Evolutionary conservation across 2,329 filamentous ascomycete genomes (phyloP), one percentile per base, ranked within the genome.

Genomic region (Paraconiothyrium brasiliense): DNA sequence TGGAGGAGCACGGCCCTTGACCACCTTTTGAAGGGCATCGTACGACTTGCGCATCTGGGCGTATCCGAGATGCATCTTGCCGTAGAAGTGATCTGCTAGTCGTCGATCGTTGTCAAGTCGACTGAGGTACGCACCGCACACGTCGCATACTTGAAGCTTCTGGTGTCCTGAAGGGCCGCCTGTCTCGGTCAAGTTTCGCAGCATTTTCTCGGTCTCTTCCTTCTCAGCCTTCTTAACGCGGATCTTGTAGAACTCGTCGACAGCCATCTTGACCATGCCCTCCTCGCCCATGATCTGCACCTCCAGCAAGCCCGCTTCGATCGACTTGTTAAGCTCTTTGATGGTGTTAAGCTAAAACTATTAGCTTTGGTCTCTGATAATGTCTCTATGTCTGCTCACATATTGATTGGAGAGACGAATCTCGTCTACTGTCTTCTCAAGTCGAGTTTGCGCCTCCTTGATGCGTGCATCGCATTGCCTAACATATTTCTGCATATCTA

Each of bases 41-140:
- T 88, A 93, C 3, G 93, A 95, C 84, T 95, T 97, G 71, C 95
- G 89, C 95, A 99, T 99, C 81, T 97, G 92, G 16, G 95, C 95
- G 77, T 98, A 99, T 0, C 95, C 95, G 60, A 99, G 82, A 76
- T 99, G 95, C 95, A 99, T 99, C 84, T 99, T 99, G 24, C 95
- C 95, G 79, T 97, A 98, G 77, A 99, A 99, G 79, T 99, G 95
- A 77, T 99, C 95, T 22, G 95, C 95, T 75, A 99, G 79, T 34
- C 95, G 87, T 39, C 95, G 87, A 78, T 99, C 95, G 76, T 99
- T 99, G 77, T 99, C 95, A 35, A 99, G 86, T 24, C 95, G 84
- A 65, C 90, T 93, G 41, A 99, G 86, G 78, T 98, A 99, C 6
- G 95, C 95, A 65, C 95, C 95, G 79, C 95, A 99, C 0, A 98